Base-by-base conservation (phyloP, 768 basidiomycete species). In the Naematelia encephala region DNA sequence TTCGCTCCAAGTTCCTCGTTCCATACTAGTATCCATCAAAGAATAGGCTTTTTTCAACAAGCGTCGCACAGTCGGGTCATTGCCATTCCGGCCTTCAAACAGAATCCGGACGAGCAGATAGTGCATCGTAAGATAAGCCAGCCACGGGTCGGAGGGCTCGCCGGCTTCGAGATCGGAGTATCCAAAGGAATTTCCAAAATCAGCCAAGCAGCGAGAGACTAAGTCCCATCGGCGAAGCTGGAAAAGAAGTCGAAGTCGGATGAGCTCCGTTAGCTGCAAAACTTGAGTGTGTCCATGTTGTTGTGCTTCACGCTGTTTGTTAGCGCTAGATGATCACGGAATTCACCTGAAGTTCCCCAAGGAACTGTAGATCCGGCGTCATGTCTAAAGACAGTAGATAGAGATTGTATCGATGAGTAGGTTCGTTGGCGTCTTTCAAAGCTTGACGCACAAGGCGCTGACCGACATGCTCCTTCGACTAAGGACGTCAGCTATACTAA, bases 11-110 rank as follows among this genome's bases (percentile, higher is more conserved):
- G 34, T 34, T 2, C 60, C 67, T 14, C 21, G 23, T 19, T 63
- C 62, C 2, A 49, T 27, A 1, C 59, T 50, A 22, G 49, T 49
- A 23, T 72, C 70, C 63, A 69, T 64, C 43, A 63, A 34, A 2
- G 22, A 22, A 42, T 67, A 72, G 2, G 63, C 34, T 21, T 49
- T 28, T 28, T 65, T 64, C 42, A 68, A 46, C 14, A 62, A 26
- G 4, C 11, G 28, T 55, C 59, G 68, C 8, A 57, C 61, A 39
- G 27, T 30, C 4, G 13, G 25, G 47, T 66, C 70, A 22, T 62
- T 56, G 4, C 70, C 70, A 21, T 53, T 52, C 14, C 70, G 62
- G 13, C 67, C 67, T 54, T 67, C 63, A 63, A 61, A 69, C 4
- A 72, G 46, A 51, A 52, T 23, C 21, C 59, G 54, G 25, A 72